Base-by-base conservation (phyloP, 2,329 filamentous ascomycete genomes). In the Diaporthe ilicicola region DNA sequence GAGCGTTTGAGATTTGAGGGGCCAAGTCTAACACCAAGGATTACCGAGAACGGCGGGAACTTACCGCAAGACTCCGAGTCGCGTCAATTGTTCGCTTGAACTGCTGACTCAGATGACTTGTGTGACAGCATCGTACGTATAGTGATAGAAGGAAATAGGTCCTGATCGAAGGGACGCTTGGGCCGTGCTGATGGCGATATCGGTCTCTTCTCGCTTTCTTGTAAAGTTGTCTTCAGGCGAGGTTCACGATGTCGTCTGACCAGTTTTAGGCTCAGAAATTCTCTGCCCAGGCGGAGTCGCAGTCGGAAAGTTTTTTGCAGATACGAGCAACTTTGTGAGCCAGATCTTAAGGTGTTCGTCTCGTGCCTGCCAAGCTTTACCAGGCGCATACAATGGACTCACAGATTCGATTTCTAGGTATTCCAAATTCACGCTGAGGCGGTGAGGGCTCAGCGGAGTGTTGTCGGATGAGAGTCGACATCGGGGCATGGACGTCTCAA, bases 21-120 rank as follows among this genome's bases (percentile, higher is more conserved):
- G 56, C 24, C 56, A 10, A 34, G 42, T 22, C 42, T 19, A 27
- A 27, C 7, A 42, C 56, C 56, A 62, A 48, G 56, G 42, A 48
- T 62, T 27, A 17, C 56, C 15, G 56, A 29, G 56, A 61, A 48
- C 27, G 42, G 9, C 42, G 46, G 22, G 2, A 48, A 17, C 56
- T 48, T 34, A 48, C 42, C 42, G 56, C 56, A 48, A 48, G 42
- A 34, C 27, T 29, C 27, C 56, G 56, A 62, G 56, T 62, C 56
- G 56, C 19, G 56, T 62, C 27, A 34, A 4, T 48, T 19, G 42
- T 17, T 48, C 19, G 56, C 27, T 34, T 34, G 12, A n/a, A 1
- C n/a, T 46, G 56, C 46, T 62, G 56, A 62, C 56, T 62, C 39
- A 27, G 24, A 48, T 13, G 27, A 12, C 42, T 34, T 22, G 27